Base-by-base conservation (phyloP, 2,329 filamentous ascomycete genomes). In the Sarocladiaceae sp. region DNA sequence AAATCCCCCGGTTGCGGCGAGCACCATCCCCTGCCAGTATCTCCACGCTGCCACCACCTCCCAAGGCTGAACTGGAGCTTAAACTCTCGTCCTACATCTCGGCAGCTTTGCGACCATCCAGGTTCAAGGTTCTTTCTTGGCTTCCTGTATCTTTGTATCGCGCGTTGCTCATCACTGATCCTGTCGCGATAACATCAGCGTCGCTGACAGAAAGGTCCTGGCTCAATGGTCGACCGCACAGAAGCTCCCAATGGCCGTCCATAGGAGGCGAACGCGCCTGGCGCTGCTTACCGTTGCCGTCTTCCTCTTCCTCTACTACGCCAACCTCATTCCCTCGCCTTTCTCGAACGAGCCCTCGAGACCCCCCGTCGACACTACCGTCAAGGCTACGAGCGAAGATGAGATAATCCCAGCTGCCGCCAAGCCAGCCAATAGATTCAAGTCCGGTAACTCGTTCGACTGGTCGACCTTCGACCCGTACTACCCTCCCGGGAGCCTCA, bases 401-500 rank as follows among this genome's bases (percentile, higher is more conserved):
- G 40, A 43, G 18, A 16, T 32, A 27, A 43, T 43, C 12, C 40
- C 40, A 4, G 40, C 40, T 33, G 40, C 40, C 12, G 40, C 40
- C 15, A 43, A 33, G 20, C 40, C 40, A 18, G 40, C 40, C 12
- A 43, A 43, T 19, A 43, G 27, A 27, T 43, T 43, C 40, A 43
- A 19, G 12, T 43, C 40, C 3, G 40, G 40, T 11, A 43, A 43
- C 15, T 33, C 40, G 5, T 46, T 44, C 29, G 44, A 50, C 40
- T 50, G 48, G 48, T 26, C 43, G 10, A 19, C 37, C 6, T 41
- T 34, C 16, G 35, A 40, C 13, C 31, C 42, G 16, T 47, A 34
- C 33, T 40, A 50, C 43, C 48, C 48, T 9, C 42, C 48, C 6
- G 33, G 19, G 19, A 32, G 33, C 11, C 47, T 50, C 33, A 50